Conservation (phyloP, 805 yeast species). For the Sugiyamaella floridensis region DNA sequence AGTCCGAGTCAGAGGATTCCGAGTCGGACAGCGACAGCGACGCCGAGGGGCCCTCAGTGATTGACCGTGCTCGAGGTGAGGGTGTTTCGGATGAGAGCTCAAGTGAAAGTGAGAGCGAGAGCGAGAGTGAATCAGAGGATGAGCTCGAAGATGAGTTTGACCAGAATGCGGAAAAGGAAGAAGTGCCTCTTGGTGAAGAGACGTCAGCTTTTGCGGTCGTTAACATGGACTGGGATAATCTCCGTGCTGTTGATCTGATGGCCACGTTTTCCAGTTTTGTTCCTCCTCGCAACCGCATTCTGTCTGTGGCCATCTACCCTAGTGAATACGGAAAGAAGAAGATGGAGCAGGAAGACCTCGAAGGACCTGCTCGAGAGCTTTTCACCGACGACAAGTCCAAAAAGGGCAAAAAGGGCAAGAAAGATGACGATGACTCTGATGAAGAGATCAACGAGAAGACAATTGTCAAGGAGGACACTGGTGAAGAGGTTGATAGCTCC, state of each 20-base stretch:
- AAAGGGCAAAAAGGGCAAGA: conserved; percentile 30
- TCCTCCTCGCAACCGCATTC: conserved; percentile 64
- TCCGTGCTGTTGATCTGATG: conserved; percentile 79
- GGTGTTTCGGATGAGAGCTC: conserved; percentile 23
- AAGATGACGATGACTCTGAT: conserved; percentile 12
- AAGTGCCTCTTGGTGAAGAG: conserved; percentile 85
- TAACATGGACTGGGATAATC: conserved; percentile 95
- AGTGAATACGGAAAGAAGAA: conserved; percentile 91
- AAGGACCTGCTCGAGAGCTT: conserved; percentile 87
- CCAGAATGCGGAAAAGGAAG: conserved; percentile 32
- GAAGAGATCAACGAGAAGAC: conserved; percentile 59
- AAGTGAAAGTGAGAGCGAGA: conserved; percentile 11
- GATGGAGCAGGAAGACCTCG: conserved; percentile 80
- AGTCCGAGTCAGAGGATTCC: conserved; percentile 12
- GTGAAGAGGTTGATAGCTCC: conserved; percentile 78
- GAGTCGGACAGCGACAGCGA: conserved; percentile 3
- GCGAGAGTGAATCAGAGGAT: conserved; percentile 12
- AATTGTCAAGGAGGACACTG: conserved; percentile 73
- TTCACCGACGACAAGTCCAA: conserved; percentile 46
- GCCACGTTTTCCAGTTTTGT: conserved; percentile 83
- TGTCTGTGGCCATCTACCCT: conserved; percentile 55
- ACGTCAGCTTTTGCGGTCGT: conserved; percentile 80
- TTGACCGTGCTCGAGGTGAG: conserved; percentile 34
- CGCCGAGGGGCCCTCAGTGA: conserved; percentile 16
- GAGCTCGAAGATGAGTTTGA: conserved; percentile 18